Base-by-base conservation (phyloP, 176 grass and related monocot species). In the Musa beccarii region DNA sequence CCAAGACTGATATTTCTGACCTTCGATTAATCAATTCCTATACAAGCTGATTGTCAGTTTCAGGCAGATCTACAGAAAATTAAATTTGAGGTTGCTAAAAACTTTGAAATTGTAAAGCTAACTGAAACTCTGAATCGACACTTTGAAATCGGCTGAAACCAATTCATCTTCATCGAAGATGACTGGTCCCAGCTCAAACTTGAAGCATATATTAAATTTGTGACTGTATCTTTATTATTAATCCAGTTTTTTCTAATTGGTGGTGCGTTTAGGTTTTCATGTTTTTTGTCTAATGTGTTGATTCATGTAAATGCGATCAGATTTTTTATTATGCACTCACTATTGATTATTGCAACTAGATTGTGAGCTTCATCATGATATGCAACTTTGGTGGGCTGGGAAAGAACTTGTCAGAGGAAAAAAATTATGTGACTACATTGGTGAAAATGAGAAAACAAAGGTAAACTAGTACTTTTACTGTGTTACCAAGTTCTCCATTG, bases 361-460 rank as follows among this genome's bases (percentile, higher is more conserved):
- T 49, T 49, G 17, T 24, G 53, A 70, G 26, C 26, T 70, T 21
- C n/a, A 51, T 62, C 78, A 52, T 17, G 56, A 1, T 5, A 54
- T 89, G 51, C 68, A 86, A 2, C 81, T 92, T 78, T 78, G 81
- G 68, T 92, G 84, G 89, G 86, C 79, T 59, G 86, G 89, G 73
- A 89, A 92, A 80, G 84, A 89, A 72, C 57, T 89, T 26, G 68
- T 73, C 4, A 89, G 76, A 49, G 81, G 67, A 52, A 68, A 92
- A 78, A 89, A 57, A 62, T 29, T 92, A 19, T 78, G 72, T 50
- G 84, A 84, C 73, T 92, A 86, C 64, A 59, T 89, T 17, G 86
- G 86, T 73, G 29, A 66, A 78, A 92, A 89, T 87, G 86, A 92
- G 21, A 89, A 92, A 84, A 89, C 86, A 71, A 92, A 86, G 86